phyloP scores from a whole-genome alignment of 73 alveolate genomes.

The Symbiodinium pilosum region DNA sequence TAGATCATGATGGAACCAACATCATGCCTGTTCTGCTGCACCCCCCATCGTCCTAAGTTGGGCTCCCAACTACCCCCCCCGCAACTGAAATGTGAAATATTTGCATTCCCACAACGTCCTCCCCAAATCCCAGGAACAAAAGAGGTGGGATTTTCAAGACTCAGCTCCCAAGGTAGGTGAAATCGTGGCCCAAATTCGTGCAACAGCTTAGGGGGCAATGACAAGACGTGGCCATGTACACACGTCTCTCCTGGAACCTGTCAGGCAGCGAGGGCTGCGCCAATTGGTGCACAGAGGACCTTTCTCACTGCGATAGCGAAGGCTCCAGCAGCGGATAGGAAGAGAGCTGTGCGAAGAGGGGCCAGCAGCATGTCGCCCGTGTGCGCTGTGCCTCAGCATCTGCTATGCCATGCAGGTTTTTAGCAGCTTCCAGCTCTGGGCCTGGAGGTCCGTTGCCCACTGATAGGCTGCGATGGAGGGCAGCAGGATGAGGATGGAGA shows the following conservation, averaged over 20 bases:
- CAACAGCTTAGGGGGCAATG: neutral
- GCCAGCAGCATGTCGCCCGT: slow-evolving; percentile 6
- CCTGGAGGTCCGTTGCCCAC: slow-evolving; percentile 62
- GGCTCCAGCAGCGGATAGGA: neutral
- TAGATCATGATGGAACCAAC: too few relatives aligned
- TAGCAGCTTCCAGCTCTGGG: neutral
- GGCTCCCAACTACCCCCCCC: too few relatives aligned
- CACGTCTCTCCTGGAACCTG: neutral
- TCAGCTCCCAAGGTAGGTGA: neutral
- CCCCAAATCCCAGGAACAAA: too few relatives aligned
- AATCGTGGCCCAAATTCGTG: neutral
- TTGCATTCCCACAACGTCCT: too few relatives aligned
- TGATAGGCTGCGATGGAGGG: slow-evolving; percentile 70
- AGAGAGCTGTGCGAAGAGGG: neutral
- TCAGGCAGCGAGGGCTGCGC: too few relatives aligned
- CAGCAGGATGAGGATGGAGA: slow-evolving; percentile 59
- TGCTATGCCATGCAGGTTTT: too few relatives aligned
- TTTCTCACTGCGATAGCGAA: neutral
- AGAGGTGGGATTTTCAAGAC: too few relatives aligned
- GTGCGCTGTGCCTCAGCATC: neutral
- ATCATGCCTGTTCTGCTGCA: too few relatives aligned
- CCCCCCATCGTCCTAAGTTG: too few relatives aligned
- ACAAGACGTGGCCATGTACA: neutral
- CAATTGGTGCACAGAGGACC: neutral
- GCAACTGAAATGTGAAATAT: too few relatives aligned